Evolutionary conservation across 2,329 filamentous ascomycete genomes (phyloP), one percentile per base, ranked within the genome.

Genomic region (Plenodomus lindquistii): DNA sequence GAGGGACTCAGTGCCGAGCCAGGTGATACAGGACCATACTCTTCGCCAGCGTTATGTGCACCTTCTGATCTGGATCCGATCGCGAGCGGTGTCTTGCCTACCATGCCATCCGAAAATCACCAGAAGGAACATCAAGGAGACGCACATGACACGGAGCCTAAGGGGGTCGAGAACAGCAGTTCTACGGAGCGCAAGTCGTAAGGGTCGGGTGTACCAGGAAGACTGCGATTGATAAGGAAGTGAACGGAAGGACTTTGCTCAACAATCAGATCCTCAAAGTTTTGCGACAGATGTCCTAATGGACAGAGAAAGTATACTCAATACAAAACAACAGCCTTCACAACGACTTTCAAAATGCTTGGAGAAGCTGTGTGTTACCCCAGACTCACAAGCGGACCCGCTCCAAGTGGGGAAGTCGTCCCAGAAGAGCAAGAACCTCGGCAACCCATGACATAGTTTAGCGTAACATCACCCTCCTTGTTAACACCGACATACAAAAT

Each of bases 21-120:
- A 21, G 59, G 65, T 18, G 55, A 50, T 19, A 52, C 59, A n/a
- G 68, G 67, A 11, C 70, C 67, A 2, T 73, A 71, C 22, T 44
- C 58, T 4, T 68, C 62, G 18, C 63, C 60, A 4, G 63, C 59
- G 11, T 71, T 63, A 13, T 70, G 69, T 45, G 58, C 58, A 13
- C 62, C 63, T 15, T 68, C 63, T 7, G 68, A 73, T 41, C 50
- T 73, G 11, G 70, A 72, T 54, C 52, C 53, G 0, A 69, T 73
- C 38, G 67, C 63, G 1, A 62, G 48, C 16, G 66, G 65, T 9
- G 58, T 69, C 10, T 40, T 69, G 17, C 59, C 66, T 20, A 59
- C 60, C 3, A 46, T 63, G 37, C 52, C 56, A 15, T 31, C 27
- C 4, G 27, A 31, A 13, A 31, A 7, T 4, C 27, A 31, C 27